Base-by-base conservation (phyloP, 192 early-diverging fungal species). In the Podochytrium sp. region DNA sequence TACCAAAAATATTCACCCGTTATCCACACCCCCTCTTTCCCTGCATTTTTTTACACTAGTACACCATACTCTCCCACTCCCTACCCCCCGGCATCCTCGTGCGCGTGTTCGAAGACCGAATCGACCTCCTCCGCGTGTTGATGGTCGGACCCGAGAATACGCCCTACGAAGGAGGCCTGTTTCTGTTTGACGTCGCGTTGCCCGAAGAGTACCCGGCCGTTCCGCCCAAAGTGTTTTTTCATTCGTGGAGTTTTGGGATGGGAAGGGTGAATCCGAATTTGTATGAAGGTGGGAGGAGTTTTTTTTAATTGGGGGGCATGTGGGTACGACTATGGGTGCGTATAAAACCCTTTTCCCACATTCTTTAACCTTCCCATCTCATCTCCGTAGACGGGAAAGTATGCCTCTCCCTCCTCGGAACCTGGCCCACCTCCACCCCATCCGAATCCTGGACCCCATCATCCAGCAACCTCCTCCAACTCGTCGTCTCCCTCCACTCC, bases 181-280 rank as follows among this genome's bases (percentile, higher is more conserved):
- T 89, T 68, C 56, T 88, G 33, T 89, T 89, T 76, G 87, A 89
- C 56, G 80, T 89, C 49, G 73, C 59, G 27, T 39, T 90, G 33
- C 86, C 87, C 2, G 33, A 49, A 1, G 79, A 84, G 1, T 89
- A 81, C 61, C 87, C 87, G 4, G 30, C 80, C 5, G 53, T 74
- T 69, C 87, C 87, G n/a, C 87, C 87, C 5, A 23, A 53, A 18
- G 83, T 85, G 3, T 79, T 68, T 72, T 89, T 87, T 70, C 84
- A 90, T 65, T 83, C 80, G 0, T 87, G 81, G 83, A 86, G 86
- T 3, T 78, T 76, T 10, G 85, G 87, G 3, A 73, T 86, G 23
- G 87, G 87, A 38, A 72, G 84, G 58, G 76, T 89, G 40, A 89
- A 89, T 55, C 87, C 87, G 6, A 89, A 89, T 65, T 41, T 89